These are phyloP conservation scores for Cunninghamia lanceolata DNA, from an alignment of 75 land plant genomes.

Conservation along the genomic window DNA sequence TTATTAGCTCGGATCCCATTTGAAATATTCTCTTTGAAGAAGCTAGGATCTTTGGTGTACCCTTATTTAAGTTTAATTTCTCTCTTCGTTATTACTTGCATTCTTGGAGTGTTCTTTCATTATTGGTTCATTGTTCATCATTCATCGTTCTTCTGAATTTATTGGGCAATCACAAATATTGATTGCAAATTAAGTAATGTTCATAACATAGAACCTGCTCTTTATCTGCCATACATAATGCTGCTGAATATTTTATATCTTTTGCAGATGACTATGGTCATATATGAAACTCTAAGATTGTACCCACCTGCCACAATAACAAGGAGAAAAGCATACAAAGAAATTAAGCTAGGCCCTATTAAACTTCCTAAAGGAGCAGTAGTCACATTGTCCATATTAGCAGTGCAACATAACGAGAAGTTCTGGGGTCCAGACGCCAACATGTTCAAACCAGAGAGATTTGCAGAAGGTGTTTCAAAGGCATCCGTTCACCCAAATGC, in stretches of 20 bases:
- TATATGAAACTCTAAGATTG: slow-evolving; percentile 42
- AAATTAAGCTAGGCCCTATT: slow-evolving; percentile 17
- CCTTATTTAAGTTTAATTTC: no score
- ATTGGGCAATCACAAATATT: neutral
- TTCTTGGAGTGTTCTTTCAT: no score
- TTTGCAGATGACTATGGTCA: slow-evolving; percentile 45
- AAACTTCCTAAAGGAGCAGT: slow-evolving; percentile 22
- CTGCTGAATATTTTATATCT: neutral
- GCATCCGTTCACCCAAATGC: slow-evolving; percentile 29
- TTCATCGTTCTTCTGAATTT: neutral
- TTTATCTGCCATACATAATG: neutral
- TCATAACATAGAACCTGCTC: neutral
- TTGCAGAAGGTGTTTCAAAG: slow-evolving; percentile 51
- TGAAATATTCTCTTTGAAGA: no score
- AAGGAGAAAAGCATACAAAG: slow-evolving; percentile 13
- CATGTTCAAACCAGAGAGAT: slow-evolving; percentile 57
- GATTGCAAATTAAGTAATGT: neutral
- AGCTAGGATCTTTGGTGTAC: no score
- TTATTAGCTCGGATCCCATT: no score
- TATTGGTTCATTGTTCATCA: neutral
- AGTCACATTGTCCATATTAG: slow-evolving; percentile 15
- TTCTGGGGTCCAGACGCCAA: slow-evolving; percentile 39
- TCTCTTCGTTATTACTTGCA: no score
- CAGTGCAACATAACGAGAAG: slow-evolving; percentile 26
- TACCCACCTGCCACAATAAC: slow-evolving; percentile 33